Conservation (phyloP, 768 basidiomycete genomes). For the Boletus subcaerulescens region DNA sequence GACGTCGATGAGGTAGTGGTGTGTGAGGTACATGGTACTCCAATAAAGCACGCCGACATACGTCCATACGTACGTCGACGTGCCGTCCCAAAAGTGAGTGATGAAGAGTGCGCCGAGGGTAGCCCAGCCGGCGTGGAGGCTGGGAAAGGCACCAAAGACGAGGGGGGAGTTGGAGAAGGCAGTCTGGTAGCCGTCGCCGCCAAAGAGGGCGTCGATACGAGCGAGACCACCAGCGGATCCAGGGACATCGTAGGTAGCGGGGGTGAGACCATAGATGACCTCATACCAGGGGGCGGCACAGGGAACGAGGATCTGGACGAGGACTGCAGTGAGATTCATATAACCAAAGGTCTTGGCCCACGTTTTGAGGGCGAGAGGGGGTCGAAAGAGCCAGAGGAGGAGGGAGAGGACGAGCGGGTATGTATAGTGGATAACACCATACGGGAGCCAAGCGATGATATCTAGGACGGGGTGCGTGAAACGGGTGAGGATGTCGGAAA, state of each 20-base stretch:
- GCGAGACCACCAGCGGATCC: conserved; percentile 93
- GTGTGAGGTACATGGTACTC: conserved; percentile 98
- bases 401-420: conserved; percentile 85
- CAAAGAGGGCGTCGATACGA: conserved; percentile 88
- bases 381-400: conserved; percentile 86
- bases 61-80: conserved; percentile 65
- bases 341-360: conserved; percentile 91
- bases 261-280: conserved; percentile 92
- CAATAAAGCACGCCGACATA: conserved; percentile 90
- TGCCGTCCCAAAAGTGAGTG: conserved; percentile 89
- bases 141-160: conserved; percentile 96
- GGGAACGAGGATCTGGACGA: conserved; percentile 85
- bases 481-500: conserved; percentile 93
- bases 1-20: conserved; percentile 98
- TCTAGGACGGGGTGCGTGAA: conserved; percentile 93
- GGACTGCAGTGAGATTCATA: conserved; percentile 86
- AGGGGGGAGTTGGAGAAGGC: conserved; percentile 86
- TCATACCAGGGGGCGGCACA: conserved; percentile 99
- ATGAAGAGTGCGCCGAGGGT: conserved; percentile 93
- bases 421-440: conserved; percentile 90
- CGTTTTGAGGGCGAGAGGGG: conserved; percentile 73
- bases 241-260: conserved; percentile 87
- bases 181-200: conserved; percentile 68
- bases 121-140: conserved; percentile 85
- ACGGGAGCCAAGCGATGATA: conserved; percentile 93